Base-by-base conservation (phyloP, 1,139 yeast species). In the Yamadazyma spencermartinsiae region DNA sequence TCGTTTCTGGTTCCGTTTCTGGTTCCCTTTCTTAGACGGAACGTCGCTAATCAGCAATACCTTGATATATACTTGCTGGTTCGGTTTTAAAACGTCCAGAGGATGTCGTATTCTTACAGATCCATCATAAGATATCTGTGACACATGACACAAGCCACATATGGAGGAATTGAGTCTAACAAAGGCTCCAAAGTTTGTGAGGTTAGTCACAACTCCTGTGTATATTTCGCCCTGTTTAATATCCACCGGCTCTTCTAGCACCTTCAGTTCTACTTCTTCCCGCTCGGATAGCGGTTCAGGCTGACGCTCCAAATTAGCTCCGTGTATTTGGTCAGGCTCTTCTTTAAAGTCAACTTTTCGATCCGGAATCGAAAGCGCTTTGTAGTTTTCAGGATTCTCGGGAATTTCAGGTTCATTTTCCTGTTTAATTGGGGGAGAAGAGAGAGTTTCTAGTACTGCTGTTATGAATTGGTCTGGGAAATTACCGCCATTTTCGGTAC, bases 111-210 rank as follows among this genome's bases (percentile, higher is more conserved):
- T 65, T 39, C 88, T 64, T 2, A 66, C 53, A 4, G 45, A 36
- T 6, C 69, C 68, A 42, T 64, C 68, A 42, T 53, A 62, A 37
- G 82, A 69, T 16, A 88, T 68, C 34, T 82, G 82, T 0, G 96
- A 86, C 0, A 86, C 73, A 56, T 90, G 97, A 33, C 92, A 82
- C 19, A 90, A 65, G 0, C 95, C 96, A 30, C 63, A 59, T 28
- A 27, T 55, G 47, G 20, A 14, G 20, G 31, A 3, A 10, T 32
- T 60, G 45, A 54, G 55, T 42, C 31, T 66, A 0, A 89, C 77
- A 55, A 92, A 90, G 1, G 89, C 95, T 0, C 98, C 98, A 60
- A 79, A 90, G 2, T 74, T 60, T 16, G 81, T 78, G 4, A 86
- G 55, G 34, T 76, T 77, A 31, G 69, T 68, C 1, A 90, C 84